These are phyloP conservation scores for Stachybotrys chartarum DNA, from an alignment of 2,329 filamentous ascomycete species.

Conservation along the genomic window DNA sequence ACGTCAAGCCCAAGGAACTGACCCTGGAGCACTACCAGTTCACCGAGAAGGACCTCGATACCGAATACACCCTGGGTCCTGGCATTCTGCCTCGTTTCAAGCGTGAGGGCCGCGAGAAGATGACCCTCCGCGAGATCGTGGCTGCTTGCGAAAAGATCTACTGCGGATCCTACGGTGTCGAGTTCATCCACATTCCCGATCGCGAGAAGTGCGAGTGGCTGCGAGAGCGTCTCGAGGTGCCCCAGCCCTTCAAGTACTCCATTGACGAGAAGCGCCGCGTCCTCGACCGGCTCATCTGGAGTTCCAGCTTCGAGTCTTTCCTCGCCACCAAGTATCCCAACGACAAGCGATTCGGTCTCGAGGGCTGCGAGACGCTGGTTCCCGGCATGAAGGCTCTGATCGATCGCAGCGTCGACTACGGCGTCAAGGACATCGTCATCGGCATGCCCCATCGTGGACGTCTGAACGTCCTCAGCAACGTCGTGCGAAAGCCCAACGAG, in stretches of 20 bases:
- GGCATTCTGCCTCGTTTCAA: constrained; percentile 94
- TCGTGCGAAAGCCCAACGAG: constrained; percentile 98
- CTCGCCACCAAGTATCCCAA: constrained; percentile 97
- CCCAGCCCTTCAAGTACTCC: constrained; percentile 92
- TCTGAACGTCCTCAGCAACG: constrained; percentile 96
- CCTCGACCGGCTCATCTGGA: constrained; percentile 96
- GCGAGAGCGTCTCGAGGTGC: constrained; percentile 88
- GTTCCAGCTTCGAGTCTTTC: constrained; percentile 94
- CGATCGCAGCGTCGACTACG: constrained; percentile 95
- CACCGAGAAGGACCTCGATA: constrained; percentile 86
- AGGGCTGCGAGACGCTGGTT: constrained; percentile 93
- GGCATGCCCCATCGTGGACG: constrained; percentile 99
- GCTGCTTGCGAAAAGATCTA: constrained; percentile 91
- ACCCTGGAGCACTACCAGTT: constrained; percentile 93
- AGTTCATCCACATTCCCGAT: constrained; percentile 99
- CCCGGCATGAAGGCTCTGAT: constrained; percentile 99
- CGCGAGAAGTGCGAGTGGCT: constrained; percentile 98
- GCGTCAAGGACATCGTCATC: constrained; percentile 98
- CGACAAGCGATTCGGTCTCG: constrained; percentile 97
- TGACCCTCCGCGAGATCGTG: constrained; percentile 93
- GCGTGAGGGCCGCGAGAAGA: constrained; percentile 81
- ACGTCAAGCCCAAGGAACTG: constrained; percentile 85
- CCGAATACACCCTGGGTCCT: constrained; percentile 85
- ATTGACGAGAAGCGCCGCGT: constrained; percentile 98
- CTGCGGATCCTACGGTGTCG: constrained; percentile 93